Evolutionary conservation across 768 basidiomycete species (phyloP), one percentile per base, ranked within the genome.

Genomic region (Amanita muscaria): DNA sequence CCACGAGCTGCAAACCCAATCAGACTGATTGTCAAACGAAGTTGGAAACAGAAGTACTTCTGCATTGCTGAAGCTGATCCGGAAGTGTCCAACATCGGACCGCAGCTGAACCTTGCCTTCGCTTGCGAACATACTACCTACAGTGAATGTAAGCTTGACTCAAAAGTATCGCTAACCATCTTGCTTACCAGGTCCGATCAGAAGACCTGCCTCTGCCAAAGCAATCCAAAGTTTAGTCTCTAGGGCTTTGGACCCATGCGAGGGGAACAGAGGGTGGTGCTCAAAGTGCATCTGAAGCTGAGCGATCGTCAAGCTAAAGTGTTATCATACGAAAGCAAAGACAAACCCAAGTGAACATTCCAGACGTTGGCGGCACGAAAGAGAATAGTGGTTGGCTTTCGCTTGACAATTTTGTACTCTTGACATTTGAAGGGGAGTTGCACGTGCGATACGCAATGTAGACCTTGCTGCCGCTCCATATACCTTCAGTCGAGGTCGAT

Each of bases 291-390:
- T 55, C 52, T 70, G 70, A 31, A 89, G 53, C 81, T 85, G 49
- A 42, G 24, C 40, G 25, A 23, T 41, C n/a, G 31, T 42, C 21
- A 24, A 18, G 43, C 16, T 22, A 21, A 15, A 39, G n/a, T 8
- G 42, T 10, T 15, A 16, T 18, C 6, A 16, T 11, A 18, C 14
- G 3, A 35, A 35, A 39, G 1, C 14, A 14, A 9, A 5, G 32
- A 38, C 70, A 42, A 55, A 79, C 79, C 80, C 80, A 84, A 24
- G 81, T 50, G 61, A 88, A 90, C 88, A 90, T 92, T 6, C 88
- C 88, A n/a, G 82, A 72, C 1, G 74, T 73, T 0, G 88, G 87
- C 10, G 86, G 82, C 2, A 85, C 73, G 56, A 88, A 82, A 37
- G 76, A 79, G 50, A 88, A 73, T 48, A 82, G 55, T 18, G 69